Evolutionary conservation across 2,329 filamentous ascomycete species (phyloP), one percentile per base, ranked within the genome.

Genomic region (Akanthomyces muscarius): DNA sequence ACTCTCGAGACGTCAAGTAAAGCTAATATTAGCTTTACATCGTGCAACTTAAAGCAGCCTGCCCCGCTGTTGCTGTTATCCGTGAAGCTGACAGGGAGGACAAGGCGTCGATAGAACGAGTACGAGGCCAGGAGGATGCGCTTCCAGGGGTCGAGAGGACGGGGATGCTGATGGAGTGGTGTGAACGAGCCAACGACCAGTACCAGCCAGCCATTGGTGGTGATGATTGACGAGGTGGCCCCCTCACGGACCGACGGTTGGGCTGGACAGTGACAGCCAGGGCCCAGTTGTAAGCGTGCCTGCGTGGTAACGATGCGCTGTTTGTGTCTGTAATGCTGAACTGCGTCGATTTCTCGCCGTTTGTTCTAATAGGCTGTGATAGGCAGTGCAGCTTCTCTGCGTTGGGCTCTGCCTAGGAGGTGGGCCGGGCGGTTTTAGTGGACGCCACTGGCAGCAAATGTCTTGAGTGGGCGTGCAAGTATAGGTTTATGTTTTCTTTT

Each of bases 401-500:
- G 33, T 38, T 41, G 6, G 55, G 30, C 10, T 5, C 13, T 30
- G 11, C n/a, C 28, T 23, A 53, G 33, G 42, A 38, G 45, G 21
- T 28, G 57, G 57, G 57, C 48, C 33, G 8, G 14, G 33, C 16
- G 18, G 23, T 44, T 42, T 44, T 42, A 52, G 57, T 45, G 42
- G 42, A 58, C 55, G 55, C 55, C 55, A 58, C 55, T 33, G 30
- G 38, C 23, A 51, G 36, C 45, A 42, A 42, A 5, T 51, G 45
- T 42, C 30, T 38, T 52, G 57, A 42, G 33, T 45, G 55, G 28
- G n/a, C 42, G 45, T 42, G 57, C 23, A 42, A 60, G 42, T 44
- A 25, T 28, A 58, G 13, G 55, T n/a, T 6, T 47, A 44, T 60
- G 57, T 52, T 60, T 60, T 60, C 57, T 60, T 60, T 60, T 60